Evolutionary conservation across 306 rosid genomes (phyloP), one percentile per base, ranked within the genome.

Genomic region (Rosa chinensis): DNA sequence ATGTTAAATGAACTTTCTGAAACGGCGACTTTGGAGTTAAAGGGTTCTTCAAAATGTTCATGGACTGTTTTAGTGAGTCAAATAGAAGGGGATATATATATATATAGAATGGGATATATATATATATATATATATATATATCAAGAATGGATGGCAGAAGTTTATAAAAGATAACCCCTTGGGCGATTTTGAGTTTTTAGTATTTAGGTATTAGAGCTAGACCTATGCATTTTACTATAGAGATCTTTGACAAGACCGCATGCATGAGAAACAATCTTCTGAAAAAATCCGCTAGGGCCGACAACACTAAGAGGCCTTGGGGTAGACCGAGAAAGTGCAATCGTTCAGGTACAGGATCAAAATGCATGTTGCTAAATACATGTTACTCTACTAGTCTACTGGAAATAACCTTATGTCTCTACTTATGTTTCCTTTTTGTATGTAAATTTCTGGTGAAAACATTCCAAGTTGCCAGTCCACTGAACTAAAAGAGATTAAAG

Each of bases 81-180:
- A 44, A 61, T 42, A 16, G 42, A 2, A 4, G 3, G 40, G 18
- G 77, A 21, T 7, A 23, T 81, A 39, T 81, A 45, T 63, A 16
- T 81, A n/a, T n/a, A n/a, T n/a, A n/a, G n/a, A n/a, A n/a, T n/a
- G n/a, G n/a, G n/a, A n/a, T n/a, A n/a, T n/a, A n/a, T n/a, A n/a
- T n/a, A n/a, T n/a, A n/a, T n/a, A n/a, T n/a, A n/a, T n/a, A n/a
- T n/a, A 21, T 7, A 23, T 81, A 39, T 81, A 45, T 63, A 16
- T 81, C 5, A 10, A 25, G 40, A 10, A 76, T 39, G 84, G 81
- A 43, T 81, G 81, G 81, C n/a, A 39, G n/a, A 20, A 77, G 39
- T 81, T 76, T 52, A 5, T 70, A 9, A 6, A 0, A 18, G 84
- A 81, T 32, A 62, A 81, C 50, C 70, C 72, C 56, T 72, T 81